Evolutionary conservation across 257 asterid species (phyloP), one percentile per base, ranked within the genome.

Genomic region (Fraxinus excelsior): DNA sequence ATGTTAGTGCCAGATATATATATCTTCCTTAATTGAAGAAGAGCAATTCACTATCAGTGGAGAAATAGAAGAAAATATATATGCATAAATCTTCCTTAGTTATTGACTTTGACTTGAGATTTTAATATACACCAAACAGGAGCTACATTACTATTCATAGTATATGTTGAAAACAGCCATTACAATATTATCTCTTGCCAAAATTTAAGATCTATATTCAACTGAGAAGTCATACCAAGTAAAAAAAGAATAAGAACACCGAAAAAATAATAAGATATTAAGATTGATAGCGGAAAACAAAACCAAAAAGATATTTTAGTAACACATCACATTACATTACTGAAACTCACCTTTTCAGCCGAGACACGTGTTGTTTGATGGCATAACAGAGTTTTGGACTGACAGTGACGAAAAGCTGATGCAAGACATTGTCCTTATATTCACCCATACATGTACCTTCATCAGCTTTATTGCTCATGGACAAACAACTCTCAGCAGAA

Each of bases 331-430:
- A 23, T 26, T 51, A 28, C 42, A 16, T 16, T 18, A 40, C 5
- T 58, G 3, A 58, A 58, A 5, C 82, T 2, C 71, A 90, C 96
- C 96, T 87, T 81, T 86, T 87, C 65, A 92, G 76, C 79, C 80
- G 88, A 14, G 91, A 71, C 25, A 92, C 87, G 46, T 87, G 92
- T 21, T 85, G 88, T 74, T 90, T 88, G 82, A 92, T 90, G 18
- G 94, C 97, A 81, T 83, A 82, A 70, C 97, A 92, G 5, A 92
- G 87, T 75, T 89, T 90, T 6, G 96, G 91, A 69, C 94, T 92
- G 44, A 92, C 93, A 0, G 97, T 89, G 23, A 92, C 93, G 60
- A 92, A 90, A 49, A 92, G 88, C 76, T 92, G 97, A 73, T 70
- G 87, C 76, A 90, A 74, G 13, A 67, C 71, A 38, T 77, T 67